A percentile compares a stretch with the other conserved stretches of the same genome.
Evolutionary conservation across 306 rosid genomes (phyloP).

Genomic region (Vicia sativa): DNA sequence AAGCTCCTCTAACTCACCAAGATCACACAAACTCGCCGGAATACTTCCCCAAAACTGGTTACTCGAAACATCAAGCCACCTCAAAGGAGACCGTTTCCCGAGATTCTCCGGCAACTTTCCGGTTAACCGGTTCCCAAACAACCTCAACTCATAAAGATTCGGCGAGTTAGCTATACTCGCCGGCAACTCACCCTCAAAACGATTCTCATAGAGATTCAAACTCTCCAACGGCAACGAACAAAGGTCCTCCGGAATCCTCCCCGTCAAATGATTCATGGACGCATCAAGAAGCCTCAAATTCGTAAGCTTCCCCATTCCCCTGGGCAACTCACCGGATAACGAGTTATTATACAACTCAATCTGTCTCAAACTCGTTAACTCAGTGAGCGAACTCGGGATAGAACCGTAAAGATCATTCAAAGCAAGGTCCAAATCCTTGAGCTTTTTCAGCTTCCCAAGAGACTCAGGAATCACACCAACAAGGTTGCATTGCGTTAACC

Average conservation of each 20-base stretch:
- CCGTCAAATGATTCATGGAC: conserved; percentile 76
- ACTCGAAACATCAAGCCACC: conserved; percentile 68
- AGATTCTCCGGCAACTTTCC: conserved; percentile 72
- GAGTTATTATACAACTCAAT: conserved; percentile 85
- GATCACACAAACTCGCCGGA: conserved; percentile 69
- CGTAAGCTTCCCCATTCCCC: conserved; percentile 63
- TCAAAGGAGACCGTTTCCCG: conserved; percentile 61
- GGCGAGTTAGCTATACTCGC: conserved; percentile 66
- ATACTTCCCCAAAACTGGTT: conserved; percentile 71
- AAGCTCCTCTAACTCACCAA: conserved; percentile 65
- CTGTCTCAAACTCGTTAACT: conserved; percentile 57
- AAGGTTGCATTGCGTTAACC: conserved; percentile 74
- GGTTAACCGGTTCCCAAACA: conserved; percentile 66
- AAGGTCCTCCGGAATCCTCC: conserved; percentile 70
- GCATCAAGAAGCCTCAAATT: conserved; percentile 65
- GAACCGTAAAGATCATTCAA: conserved; percentile 63
- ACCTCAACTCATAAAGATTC: conserved; percentile 60
- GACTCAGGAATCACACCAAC: conserved; percentile 72
- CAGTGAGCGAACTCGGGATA: conserved; percentile 65
- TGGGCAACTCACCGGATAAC: conserved; percentile 69
- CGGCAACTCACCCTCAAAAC: conserved; percentile 73
- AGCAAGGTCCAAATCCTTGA: conserved; percentile 72
- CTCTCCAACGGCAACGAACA: conserved; percentile 67
- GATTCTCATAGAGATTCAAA: conserved; percentile 76
- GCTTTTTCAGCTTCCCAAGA: conserved; percentile 56